Conservation (phyloP, 441 rosid species). For the Erysimum cheiri region DNA sequence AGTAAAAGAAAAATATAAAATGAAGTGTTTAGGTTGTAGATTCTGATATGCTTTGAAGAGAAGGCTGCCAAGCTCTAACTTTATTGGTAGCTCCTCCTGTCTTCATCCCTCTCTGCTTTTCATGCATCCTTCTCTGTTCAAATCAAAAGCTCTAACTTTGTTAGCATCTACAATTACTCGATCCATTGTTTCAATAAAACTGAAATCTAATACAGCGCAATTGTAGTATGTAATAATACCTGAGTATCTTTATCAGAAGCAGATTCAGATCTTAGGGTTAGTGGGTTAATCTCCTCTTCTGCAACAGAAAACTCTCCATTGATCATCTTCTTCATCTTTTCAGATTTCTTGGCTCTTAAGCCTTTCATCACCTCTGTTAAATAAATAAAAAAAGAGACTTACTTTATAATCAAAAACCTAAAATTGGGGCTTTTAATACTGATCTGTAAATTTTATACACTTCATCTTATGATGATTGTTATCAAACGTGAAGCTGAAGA, state of each 20-base stretch:
- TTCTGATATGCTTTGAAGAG: constrained; percentile 47
- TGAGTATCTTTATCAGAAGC: constrained; percentile 32
- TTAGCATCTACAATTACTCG: not conserved
- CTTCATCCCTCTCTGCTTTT: constrained; percentile 36
- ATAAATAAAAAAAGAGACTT: not conserved
- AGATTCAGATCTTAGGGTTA: constrained; percentile 44
- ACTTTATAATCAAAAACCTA: not conserved
- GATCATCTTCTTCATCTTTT: constrained; percentile 42
- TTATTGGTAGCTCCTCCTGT: constrained; percentile 29
- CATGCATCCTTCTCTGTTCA: constrained; percentile 30
- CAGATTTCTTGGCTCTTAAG: constrained; percentile 42
- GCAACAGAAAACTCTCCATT: constrained; percentile 34
- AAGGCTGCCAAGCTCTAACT: constrained; percentile 47
- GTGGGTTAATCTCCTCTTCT: constrained; percentile 43
- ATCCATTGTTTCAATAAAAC: not conserved
- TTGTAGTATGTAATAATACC: constrained; percentile 21
- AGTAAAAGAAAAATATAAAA: not conserved
- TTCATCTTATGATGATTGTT: not conserved
- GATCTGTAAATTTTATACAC: not conserved
- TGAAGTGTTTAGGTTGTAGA: constrained; percentile 26
- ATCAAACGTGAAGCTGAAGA: constrained; percentile 27
- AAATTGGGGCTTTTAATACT: not conserved
- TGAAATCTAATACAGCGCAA: constrained; percentile 10
- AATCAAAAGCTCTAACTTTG: not conserved
- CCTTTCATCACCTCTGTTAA: constrained; percentile 45